Base-by-base conservation (phyloP, 257 asterid species). In the Buddleja alternifolia region DNA sequence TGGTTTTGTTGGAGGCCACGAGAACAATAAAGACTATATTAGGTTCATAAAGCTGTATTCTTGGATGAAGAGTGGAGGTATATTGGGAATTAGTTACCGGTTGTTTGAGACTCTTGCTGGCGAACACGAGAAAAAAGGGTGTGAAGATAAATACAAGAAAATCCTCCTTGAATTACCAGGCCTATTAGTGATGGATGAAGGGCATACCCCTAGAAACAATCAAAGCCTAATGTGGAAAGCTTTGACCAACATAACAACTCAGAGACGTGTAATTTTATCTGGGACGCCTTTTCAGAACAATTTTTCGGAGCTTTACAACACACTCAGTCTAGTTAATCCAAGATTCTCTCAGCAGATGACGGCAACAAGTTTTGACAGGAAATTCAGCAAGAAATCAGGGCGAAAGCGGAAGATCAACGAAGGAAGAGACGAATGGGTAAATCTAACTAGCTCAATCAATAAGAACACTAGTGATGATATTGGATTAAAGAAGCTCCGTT, bases 201-300 rank as follows among this genome's bases (percentile, higher is more conserved):
- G 96, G 39, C 98, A 93, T 69, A 90, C 89, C 1, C 88, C 98
- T 1, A 77, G 98, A 4, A 93, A 86, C 44, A 63, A 78, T 8
- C 73, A 76, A 8, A 90, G 86, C 69, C 69, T 52, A 8, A 59
- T 74, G 75, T 93, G 85, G 90, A 86, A 85, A 74, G 86, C 83
- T 10, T 53, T 93, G 60, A 73, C 84, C 12, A 74, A 78, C 29
- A 72, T 83, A 14, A 67, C 72, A 14, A 90, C 97, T 0, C 61
- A 67, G n/a, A 70, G 92, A 50, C 88, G 89, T 11, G 76, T 90
- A 19, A 88, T 93, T 37, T 74, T 93, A 4, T 93, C 97, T 0
- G 98, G 97, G 7, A 93, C 96, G 8, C 97, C 90, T 0, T 92
- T 92, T 42, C 97, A 92, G 84, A 92, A 90, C 74, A 86, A 84